Conservation (phyloP, 306 rosid genomes). For the Vigna nakashimae region DNA sequence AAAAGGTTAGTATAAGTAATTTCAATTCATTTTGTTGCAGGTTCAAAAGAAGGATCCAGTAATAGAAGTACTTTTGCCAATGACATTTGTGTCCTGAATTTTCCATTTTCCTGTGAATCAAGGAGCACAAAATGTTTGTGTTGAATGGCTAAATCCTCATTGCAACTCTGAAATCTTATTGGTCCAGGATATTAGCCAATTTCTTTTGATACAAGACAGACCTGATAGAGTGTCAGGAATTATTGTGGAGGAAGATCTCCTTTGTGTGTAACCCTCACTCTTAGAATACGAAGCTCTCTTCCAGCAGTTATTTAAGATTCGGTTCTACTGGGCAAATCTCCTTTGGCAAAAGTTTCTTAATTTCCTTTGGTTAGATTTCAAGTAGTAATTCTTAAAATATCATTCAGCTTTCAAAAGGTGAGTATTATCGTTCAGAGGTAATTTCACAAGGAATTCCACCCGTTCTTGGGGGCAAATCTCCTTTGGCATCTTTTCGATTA, state of each 20-base stretch:
- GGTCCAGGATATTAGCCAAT: conserved; percentile 48
- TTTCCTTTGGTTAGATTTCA: conserved; percentile 50
- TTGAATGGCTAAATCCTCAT: conserved; percentile 44
- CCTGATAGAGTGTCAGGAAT: conserved; percentile 42
- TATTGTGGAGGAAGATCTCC: conserved; percentile 69
- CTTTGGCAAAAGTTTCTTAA: conserved; percentile 73
- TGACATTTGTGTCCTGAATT: conserved; percentile 37
- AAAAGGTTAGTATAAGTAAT: conserved; percentile 16
- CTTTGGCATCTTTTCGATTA: conserved; percentile 50
- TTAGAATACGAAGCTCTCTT: conserved; percentile 39
- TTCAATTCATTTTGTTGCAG: conserved; percentile 55
- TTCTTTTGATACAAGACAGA: conserved; percentile 44
- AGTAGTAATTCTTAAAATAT: conserved; percentile 37
- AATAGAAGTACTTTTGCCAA: conserved; percentile 42
- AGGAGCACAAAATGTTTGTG: conserved; percentile 50
- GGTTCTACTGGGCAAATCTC: conserved; percentile 73
- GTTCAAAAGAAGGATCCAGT: conserved; percentile 50
- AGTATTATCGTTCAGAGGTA: conserved; percentile 38
- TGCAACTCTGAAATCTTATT: conserved; percentile 44
- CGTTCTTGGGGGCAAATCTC: conserved; percentile 57
- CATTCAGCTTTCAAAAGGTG: conserved; percentile 1
- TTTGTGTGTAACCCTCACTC: conserved; percentile 58
- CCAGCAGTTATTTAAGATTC: conserved; percentile 39
- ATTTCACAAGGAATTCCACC: conserved; percentile 47
- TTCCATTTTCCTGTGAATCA: conserved; percentile 49